Evolutionary conservation across 768 basidiomycete genomes (phyloP), one percentile per base, ranked within the genome.

Genomic region (Cystofilobasidium bisporidii): DNA sequence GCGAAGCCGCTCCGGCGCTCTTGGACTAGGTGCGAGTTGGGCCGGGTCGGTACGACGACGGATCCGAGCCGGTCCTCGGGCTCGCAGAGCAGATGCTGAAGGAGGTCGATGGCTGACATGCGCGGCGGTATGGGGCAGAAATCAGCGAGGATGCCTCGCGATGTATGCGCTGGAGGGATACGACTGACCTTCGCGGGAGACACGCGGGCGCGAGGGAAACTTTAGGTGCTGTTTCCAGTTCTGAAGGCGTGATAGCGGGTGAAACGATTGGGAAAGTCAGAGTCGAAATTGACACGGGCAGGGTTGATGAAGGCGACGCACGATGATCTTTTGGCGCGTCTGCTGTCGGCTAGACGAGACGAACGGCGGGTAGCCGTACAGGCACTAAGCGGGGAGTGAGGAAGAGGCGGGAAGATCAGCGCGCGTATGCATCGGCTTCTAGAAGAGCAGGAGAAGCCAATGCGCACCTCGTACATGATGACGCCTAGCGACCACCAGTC

Each of bases 401-500:
- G 11, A 47, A 20, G 20, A 47, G 20, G 11, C 20, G 10, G 28
- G 53, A 61, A 18, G 24, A 55, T 50, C n/a, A n/a, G n/a, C n/a
- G n/a, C n/a, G n/a, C n/a, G n/a, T n/a, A n/a, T n/a, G n/a, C n/a
- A n/a, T n/a, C n/a, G n/a, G n/a, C n/a, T n/a, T n/a, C n/a, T n/a
- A n/a, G n/a, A n/a, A n/a, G n/a, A n/a, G n/a, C n/a, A n/a, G n/a
- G n/a, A n/a, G 36, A 36, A 36, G 36, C 6, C 5, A 12, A 36
- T 5, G 6, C 26, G n/a, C 24, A 28, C 55, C 77, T 97, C 92
- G 74, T 87, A 97, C 86, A 91, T 89, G 76, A 99, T 97, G 64
- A 96, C 88, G 17, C 92, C 93, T 56, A 97, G 83, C 78, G 88
- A 91, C 94, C 94, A 99, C 92, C 92, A 98, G 75, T 98, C 94